phyloP scores from a whole-genome alignment of 2,329 filamentous ascomycete genomes.

The Ophiostoma novo-ulmi region DNA sequence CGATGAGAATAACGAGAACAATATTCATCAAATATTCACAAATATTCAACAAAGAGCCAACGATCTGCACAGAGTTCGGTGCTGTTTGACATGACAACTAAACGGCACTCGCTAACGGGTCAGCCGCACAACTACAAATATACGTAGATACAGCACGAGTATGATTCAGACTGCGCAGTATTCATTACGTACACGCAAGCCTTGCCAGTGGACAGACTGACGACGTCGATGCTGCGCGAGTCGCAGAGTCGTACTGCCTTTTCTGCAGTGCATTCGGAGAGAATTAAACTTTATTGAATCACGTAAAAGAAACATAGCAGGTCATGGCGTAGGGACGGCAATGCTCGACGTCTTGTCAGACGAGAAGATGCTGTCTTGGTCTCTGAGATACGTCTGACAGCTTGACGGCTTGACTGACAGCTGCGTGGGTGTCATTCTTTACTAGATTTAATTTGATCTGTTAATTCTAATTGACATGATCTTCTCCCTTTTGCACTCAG shows the following conservation, averaged over 20 bases:
- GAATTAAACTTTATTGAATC: no score
- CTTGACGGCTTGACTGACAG: not conserved
- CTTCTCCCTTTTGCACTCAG: no score
- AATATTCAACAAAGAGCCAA: not conserved
- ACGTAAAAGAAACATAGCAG: no score
- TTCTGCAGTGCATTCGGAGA: no score
- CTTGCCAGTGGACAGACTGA: slow-evolving; percentile 24
- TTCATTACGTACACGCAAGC: slow-evolving; percentile 24
- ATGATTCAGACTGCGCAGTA: slow-evolving; percentile 16
- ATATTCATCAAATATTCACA: not conserved
- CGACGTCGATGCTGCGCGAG: slow-evolving; percentile 10
- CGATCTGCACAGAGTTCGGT: not conserved
- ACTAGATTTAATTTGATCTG: not conserved
- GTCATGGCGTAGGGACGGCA: no score
- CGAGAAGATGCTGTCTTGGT: no score
- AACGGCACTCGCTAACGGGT: not conserved
- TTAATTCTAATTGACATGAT: no score
- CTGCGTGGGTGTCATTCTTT: not conserved
- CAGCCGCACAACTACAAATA: not conserved
- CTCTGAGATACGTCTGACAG: no score
- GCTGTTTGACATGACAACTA: no score
- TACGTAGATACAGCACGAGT: not conserved
- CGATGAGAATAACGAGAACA: not conserved
- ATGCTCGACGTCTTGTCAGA: not conserved
- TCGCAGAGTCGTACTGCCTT: no score